Percentiles rank a stretch among this genome's conserved stretches.
Evolutionary conservation across 1,284 basidiomycete species (phyloP).

Genomic region (Earliella scabrosa): DNA sequence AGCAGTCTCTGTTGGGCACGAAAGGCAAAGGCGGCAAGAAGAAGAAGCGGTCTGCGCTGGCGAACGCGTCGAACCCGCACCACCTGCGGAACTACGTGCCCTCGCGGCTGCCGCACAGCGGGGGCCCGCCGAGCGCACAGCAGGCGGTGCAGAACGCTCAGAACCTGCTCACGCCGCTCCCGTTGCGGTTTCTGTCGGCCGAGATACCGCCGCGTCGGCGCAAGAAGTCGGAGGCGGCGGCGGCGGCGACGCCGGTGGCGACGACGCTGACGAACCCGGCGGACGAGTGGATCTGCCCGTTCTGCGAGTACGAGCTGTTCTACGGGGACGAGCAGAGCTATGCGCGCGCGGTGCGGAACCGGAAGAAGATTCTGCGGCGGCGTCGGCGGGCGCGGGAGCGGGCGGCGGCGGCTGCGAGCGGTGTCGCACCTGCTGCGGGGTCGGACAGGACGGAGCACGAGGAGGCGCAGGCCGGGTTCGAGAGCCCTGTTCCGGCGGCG

Average conservation of each 20-base stretch:
- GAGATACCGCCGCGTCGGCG: conserved; percentile 61
- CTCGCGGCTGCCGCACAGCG: conserved; percentile 71
- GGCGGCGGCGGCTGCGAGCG: conserved; percentile 55
- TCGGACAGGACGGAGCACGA: conserved; percentile 41
- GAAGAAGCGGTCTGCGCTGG: conserved; percentile 86
- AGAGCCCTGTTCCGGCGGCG: conserved; percentile 22
- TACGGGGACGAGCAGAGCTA: conserved; percentile 76
- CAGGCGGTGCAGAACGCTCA: conserved; percentile 46
- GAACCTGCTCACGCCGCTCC: conserved; percentile 58
- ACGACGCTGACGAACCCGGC: conserved; percentile 59
- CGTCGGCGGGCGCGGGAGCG: conserved; percentile 78
- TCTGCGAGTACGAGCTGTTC: conserved; percentile 87
- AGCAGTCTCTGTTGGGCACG: conserved; percentile 40
- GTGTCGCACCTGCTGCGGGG: conserved; percentile 30
- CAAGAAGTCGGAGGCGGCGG: conserved; percentile 36
- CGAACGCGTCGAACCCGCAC: conserved; percentile 90
- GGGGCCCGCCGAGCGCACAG: conserved; percentile 42
- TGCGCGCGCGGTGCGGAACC: conserved; percentile 65
- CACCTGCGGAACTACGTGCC: conserved; percentile 88
- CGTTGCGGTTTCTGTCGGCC: conserved; percentile 69
- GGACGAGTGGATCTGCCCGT: conserved; percentile 89
- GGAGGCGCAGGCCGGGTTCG: conserved; percentile 41
- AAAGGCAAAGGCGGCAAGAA: conserved; percentile 63
- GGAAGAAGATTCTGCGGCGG: conserved; percentile 80
- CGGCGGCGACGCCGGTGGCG: conserved; percentile 36